Percentiles rank a stretch among this genome's conserved stretches.
These are phyloP conservation scores for Delphinella strobiligena DNA, from an alignment of 2,329 filamentous ascomycete genomes.

Conservation along the genomic window DNA sequence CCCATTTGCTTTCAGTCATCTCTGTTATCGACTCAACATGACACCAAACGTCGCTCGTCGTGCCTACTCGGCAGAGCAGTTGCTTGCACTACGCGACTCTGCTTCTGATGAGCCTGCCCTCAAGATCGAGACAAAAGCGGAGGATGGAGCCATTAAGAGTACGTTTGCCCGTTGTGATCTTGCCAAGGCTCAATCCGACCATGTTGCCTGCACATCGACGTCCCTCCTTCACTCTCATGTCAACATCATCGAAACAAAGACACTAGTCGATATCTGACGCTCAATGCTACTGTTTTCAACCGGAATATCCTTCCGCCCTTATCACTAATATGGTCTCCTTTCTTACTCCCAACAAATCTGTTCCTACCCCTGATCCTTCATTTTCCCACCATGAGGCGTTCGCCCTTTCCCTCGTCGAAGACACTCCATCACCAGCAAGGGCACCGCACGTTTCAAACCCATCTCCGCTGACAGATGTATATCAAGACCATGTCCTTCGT, in stretches of 20 bases:
- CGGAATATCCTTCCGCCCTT: too few species aligned
- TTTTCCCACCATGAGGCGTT: constrained; percentile 7
- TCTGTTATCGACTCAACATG: constrained; percentile 6
- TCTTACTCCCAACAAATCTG: constrained; percentile 1
- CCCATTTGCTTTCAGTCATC: constrained; percentile 1
- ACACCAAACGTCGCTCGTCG: constrained; percentile 17
- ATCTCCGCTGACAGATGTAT: constrained; percentile 9
- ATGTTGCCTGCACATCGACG: too few species aligned
- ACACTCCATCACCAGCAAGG: constrained; percentile 10
- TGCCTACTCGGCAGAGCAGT: constrained; percentile 25
- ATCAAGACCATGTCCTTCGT: constrained; percentile 25
- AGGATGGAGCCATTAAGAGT: constrained; percentile 27
- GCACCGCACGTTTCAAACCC: constrained; percentile 1
- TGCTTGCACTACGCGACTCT: constrained; percentile 21
- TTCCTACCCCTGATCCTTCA: background rate
- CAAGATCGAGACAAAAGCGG: constrained; percentile 23
- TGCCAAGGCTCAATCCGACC: too few species aligned
- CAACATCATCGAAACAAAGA: too few species aligned
- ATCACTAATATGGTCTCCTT: constrained; percentile 4
- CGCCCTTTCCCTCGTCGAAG: constrained; percentile 8
- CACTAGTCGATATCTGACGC: too few species aligned
- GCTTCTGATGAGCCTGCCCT: constrained; percentile 22
- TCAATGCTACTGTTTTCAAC: too few species aligned
- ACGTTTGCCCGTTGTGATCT: constrained; percentile 7
- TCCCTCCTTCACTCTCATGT: too few species aligned